Conservation (phyloP, 2,329 filamentous ascomycete genomes). For the Cytospora paraplurivora region DNA sequence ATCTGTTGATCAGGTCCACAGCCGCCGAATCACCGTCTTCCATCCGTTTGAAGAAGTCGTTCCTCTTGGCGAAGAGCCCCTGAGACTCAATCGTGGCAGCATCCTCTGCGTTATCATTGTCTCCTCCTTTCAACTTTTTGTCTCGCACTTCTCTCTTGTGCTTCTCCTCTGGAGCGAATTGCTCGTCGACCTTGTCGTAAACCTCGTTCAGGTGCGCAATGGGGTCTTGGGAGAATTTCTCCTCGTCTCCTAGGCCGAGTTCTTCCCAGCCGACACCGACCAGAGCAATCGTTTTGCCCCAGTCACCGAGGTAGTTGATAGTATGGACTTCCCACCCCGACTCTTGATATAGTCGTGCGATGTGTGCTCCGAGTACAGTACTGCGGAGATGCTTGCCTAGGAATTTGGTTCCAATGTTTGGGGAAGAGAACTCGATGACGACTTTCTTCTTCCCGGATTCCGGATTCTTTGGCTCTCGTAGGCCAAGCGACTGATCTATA, state of each 20-base stretch:
- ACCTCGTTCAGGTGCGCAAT: conserved; percentile 74
- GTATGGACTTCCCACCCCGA: conserved; percentile 71
- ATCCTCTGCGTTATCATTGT: conserved; percentile 37
- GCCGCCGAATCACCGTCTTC: conserved; percentile 60
- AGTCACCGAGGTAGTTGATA: conserved; percentile 78
- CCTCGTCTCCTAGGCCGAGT: conserved; percentile 61
- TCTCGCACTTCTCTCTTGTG: conserved; percentile 54
- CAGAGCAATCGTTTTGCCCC: conserved; percentile 73
- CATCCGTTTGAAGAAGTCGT: conserved; percentile 65
- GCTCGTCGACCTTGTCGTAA: conserved; percentile 68
- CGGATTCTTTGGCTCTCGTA: conserved; percentile 44
- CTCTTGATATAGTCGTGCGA: conserved; percentile 68
- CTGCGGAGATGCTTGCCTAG: conserved; percentile 74
- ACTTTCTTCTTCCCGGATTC: conserved; percentile 47
- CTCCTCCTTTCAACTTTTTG: conserved; percentile 36
- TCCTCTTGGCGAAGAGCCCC: conserved; percentile 52
- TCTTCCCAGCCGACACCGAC: conserved; percentile 68
- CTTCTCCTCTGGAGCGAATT: conserved; percentile 64
- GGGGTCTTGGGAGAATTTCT: conserved; percentile 63
- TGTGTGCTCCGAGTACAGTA: conserved; percentile 75
- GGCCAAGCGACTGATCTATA: conserved; percentile 59
- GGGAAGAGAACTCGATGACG: conserved; percentile 73
- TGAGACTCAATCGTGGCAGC: conserved; percentile 46
- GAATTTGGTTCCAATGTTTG: conserved; percentile 78
- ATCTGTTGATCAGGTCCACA: conserved; percentile 58